Evolutionary conservation across 306 rosid species (phyloP).

Genomic region (Morella rubra): DNA sequence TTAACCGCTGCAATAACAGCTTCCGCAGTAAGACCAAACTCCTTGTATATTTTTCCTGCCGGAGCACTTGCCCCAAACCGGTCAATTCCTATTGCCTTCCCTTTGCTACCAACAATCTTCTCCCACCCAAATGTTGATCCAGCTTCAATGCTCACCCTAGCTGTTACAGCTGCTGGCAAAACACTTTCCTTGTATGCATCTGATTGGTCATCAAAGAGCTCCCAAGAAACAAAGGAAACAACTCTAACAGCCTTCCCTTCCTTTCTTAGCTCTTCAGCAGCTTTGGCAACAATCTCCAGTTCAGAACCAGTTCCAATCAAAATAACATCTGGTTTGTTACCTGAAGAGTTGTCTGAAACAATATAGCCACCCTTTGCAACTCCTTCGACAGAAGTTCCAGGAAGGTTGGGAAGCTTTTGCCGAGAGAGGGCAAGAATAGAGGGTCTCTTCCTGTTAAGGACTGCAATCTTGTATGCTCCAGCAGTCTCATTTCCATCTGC

Average conservation of each 20-base stretch:
- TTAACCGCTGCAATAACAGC: constrained; percentile 95
- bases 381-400: constrained; percentile 85
- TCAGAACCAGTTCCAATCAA: constrained; percentile 95
- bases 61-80: constrained; percentile 98
- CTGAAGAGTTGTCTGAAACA: constrained; percentile 79
- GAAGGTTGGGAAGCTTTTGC: constrained; percentile 78
- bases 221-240: constrained; percentile 91
- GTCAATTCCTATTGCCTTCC: constrained; percentile 88
- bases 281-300: constrained; percentile 87
- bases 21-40: constrained; percentile 80
- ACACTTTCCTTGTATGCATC: constrained; percentile 93
- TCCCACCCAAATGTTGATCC: constrained; percentile 96
- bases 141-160: constrained; percentile 98
- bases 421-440: constrained; percentile 96
- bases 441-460: constrained; percentile 76
- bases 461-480: constrained; percentile 90
- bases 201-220: constrained; percentile 85
- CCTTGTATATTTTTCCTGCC: constrained; percentile 87
- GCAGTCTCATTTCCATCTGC: constrained; percentile 99
- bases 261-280: constrained; percentile 84
- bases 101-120: constrained; percentile 77
- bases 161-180: constrained; percentile 79
- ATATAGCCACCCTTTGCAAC: constrained; percentile 91
- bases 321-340: constrained; percentile 95
- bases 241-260: constrained; percentile 93